These are phyloP conservation scores for Apostasia shenzhenica DNA, from an alignment of 106 monocot species.

Conservation along the genomic window DNA sequence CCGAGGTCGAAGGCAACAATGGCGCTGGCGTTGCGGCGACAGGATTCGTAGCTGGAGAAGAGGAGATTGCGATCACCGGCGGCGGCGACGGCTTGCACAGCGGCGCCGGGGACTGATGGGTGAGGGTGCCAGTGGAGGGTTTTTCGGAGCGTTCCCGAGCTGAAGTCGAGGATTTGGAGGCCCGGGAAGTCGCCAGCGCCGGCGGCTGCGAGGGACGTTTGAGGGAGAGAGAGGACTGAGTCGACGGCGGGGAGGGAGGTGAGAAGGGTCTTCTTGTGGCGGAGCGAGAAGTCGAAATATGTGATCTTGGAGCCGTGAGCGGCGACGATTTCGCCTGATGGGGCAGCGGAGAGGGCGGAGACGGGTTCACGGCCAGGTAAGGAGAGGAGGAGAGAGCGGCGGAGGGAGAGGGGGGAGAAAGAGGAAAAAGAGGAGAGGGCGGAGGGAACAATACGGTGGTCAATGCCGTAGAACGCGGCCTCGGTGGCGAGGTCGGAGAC, in stretches of 20 bases:
- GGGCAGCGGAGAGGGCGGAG: conserved; percentile 15
- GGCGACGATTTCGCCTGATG: conserved; percentile 28
- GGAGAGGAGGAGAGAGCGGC: conserved; percentile 18
- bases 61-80: conserved; percentile 21
- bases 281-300: conserved; percentile 40
- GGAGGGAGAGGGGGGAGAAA: conserved; percentile 34
- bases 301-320: conserved; percentile 52
- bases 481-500: conserved; percentile 32
- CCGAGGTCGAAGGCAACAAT: conserved; percentile 39
- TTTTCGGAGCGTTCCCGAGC: conserved; percentile 10
- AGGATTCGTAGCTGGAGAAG: conserved; percentile 53
- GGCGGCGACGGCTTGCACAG: conserved; percentile 44
- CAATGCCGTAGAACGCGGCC: conserved; percentile 42
- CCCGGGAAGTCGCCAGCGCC: conserved; percentile 50
- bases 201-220: conserved; percentile 15
- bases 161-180: conserved; percentile 36
- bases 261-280: conserved; percentile 37
- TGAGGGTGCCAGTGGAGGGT: conserved; percentile 30
- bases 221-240: conserved; percentile 29
- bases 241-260: conserved; percentile 55
- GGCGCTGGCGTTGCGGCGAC: conserved; percentile 38
- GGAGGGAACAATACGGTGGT: conserved; percentile 13
- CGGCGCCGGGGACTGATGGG: conserved; percentile 10
- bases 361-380: conserved; percentile 35
- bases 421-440: conserved; percentile 15